Conservation (phyloP, 2,329 filamentous ascomycete genomes). For the Rhynchosporium agropyri region DNA sequence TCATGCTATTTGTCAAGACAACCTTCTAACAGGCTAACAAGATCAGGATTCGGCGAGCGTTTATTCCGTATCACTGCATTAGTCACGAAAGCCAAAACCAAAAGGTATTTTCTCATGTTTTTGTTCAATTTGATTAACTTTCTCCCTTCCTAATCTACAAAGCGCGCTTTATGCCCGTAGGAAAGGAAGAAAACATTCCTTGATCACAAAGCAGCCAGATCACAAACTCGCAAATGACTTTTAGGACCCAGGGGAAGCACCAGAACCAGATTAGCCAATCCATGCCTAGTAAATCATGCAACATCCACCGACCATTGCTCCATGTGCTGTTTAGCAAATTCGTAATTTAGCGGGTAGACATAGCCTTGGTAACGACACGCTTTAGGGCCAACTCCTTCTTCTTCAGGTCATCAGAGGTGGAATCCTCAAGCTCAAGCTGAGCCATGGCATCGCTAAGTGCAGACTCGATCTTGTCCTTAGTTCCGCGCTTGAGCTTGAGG, state of each 20-base stretch:
- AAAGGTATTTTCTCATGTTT: slow-evolving; percentile 22
- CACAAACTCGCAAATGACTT: slow-evolving; percentile 42
- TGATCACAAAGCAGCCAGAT: slow-evolving; percentile 37
- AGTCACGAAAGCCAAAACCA: background rate
- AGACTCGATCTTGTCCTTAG: slow-evolving; percentile 99
- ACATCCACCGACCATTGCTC: slow-evolving; percentile 36
- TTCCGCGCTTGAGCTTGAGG: slow-evolving; percentile 96
- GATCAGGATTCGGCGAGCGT: too few species aligned
- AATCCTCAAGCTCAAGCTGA: slow-evolving; percentile 94
- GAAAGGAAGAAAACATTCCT: slow-evolving; percentile 34
- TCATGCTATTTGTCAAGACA: too few species aligned
- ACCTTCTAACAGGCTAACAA: too few species aligned
- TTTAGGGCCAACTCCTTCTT: slow-evolving; percentile 99
- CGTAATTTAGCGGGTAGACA: slow-evolving; percentile 78
- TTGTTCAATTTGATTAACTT: slow-evolving; percentile 40
- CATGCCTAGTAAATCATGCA: slow-evolving; percentile 42
- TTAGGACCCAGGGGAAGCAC: slow-evolving; percentile 39
- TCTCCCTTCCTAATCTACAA: slow-evolving; percentile 41
- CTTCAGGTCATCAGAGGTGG: slow-evolving; percentile 90
- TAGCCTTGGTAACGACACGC: slow-evolving; percentile 95
- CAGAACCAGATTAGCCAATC: slow-evolving; percentile 40
- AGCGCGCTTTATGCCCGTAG: slow-evolving; percentile 43
- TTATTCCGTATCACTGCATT: background rate
- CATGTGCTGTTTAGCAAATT: slow-evolving; percentile 29
- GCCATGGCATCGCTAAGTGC: slow-evolving; percentile 97